Evolutionary conservation across 1,139 yeast species (phyloP), one percentile per base, ranked within the genome.

Genomic region (Lodderomyces jiufengensis): DNA sequence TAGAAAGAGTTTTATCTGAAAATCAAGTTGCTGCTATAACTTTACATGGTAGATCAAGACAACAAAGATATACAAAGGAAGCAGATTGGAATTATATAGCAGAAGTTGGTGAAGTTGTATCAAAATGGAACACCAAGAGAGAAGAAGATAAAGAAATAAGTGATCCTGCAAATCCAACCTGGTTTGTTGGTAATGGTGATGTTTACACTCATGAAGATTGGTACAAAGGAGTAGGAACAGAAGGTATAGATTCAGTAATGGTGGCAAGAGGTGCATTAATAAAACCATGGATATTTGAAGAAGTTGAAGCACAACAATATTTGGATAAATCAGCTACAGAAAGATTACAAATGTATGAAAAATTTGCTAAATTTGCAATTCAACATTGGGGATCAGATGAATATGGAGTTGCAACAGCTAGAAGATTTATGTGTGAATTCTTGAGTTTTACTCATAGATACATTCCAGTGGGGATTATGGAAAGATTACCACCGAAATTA

Each of bases 361-460:
- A 71, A 37, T 92, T 80, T 55, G 78, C 95, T 10, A 65, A 80
- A 39, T 85, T 67, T 55, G 97, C 98, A 0, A 70, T 92, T 47
- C 90, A 88, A 50, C 98, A 94, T 61, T 94, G 98, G 97, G 98
- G 99, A 2, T 75, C 95, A 1, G 99, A 92, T 54, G 96, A 87
- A 51, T 90, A 83, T 57, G 99, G 98, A 28, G 76, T 92, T 41
- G 84, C 86, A 40, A 78, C 78, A 47, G 83, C 95, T 7, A 79
- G 99, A 59, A 72, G 98, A 50, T 94, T 79, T 60, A 68, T 92
- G 73, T 90, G 97, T 64, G 99, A 92, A 60, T 92, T 88, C 60
- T 69, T 94, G 56, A 84, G 96, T 38, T 92, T 92, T 60, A 86
- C 95, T 47, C 95, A 92, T 56, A 72, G 99, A 50, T 92, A 92